Base-by-base conservation (phyloP, 2,329 filamentous ascomycete species). In the Trichoderma sp. region DNA sequence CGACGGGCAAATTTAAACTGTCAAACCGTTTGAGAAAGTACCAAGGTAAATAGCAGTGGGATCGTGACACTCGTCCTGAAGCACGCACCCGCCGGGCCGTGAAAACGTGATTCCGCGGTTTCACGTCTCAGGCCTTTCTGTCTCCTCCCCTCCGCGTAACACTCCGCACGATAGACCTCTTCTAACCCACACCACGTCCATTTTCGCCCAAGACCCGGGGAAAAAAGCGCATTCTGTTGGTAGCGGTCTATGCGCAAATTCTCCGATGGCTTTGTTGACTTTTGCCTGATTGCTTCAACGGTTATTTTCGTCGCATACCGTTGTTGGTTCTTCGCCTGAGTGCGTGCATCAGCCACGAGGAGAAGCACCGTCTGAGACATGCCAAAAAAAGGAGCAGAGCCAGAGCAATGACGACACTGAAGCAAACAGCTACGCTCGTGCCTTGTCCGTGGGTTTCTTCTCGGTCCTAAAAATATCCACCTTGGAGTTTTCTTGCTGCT, bases 11-110 rank as follows among this genome's bases (percentile, higher is more conserved):
- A 24, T 13, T 2, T 5, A 24, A 13, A 24, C 8, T 24, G 46
- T 49, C 16, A 21, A 21, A n/a, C 43, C 7, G 11, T 6, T 21
- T 51, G 32, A 34, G 32, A 34, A 34, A 14, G 4, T 34, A 32
- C 28, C 4, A 37, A 39, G 14, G 34, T 37, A 16, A 5, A 39
- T n/a, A 43, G 39, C 8, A 1, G 51, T 54, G 21, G 51, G 24
- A 58, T 46, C 52, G 61, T 66, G 52, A 46, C 30, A 66, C 51
- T 37, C 46, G 34, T 49, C 37, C 32, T 66, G 52, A 66, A 34
- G 52, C 56, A 68, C 24, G 63, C 56, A 68, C 21, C 56, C 34
- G 24, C 30, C 65, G 65, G 65, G 65, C 65, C 55, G 65, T 60
- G 56, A 60, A 43, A 43, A 60, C 43, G 55, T 60, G 65, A 52